Percentiles rank a stretch among this genome's conserved stretches.
Evolutionary conservation across 2,329 filamentous ascomycete species (phyloP).

Genomic region (Diplocarpon rosae): DNA sequence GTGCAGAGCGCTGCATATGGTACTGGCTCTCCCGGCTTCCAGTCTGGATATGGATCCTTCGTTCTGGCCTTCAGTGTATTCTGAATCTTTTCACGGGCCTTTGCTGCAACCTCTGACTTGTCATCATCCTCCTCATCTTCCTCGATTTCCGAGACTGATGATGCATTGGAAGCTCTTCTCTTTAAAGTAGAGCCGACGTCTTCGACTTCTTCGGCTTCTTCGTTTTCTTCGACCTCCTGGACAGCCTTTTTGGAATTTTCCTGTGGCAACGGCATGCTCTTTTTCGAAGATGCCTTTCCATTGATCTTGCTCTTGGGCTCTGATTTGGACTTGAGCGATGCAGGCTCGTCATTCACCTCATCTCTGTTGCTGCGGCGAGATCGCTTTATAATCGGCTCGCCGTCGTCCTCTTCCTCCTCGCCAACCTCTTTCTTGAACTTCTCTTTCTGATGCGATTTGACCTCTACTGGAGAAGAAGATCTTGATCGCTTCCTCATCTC

Average conservation of each 20-base stretch:
- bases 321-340: slow-evolving; percentile 15
- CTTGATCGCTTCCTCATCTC: slow-evolving; percentile 22
- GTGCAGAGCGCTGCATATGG: slow-evolving; percentile 91
- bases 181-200: slow-evolving; percentile 20
- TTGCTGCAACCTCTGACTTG: slow-evolving; percentile 60
- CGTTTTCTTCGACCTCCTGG: slow-evolving; percentile 22
- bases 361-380: slow-evolving; percentile 29
- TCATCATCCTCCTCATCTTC: slow-evolving; percentile 43
- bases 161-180: slow-evolving; percentile 25
- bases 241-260: slow-evolving; percentile 2
- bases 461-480: slow-evolving; percentile 16
- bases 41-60: slow-evolving; percentile 88
- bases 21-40: slow-evolving; percentile 78
- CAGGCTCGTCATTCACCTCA: slow-evolving; percentile 26
- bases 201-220: slow-evolving; percentile 35
- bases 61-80: slow-evolving; percentile 55
- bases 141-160: slow-evolving; percentile 38
- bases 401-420: slow-evolving; percentile 42
- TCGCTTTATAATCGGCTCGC: slow-evolving; percentile 50
- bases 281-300: slow-evolving; percentile 5
- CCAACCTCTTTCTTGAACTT: slow-evolving; percentile 22
- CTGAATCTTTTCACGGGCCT: slow-evolving; percentile 72
- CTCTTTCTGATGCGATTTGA: slow-evolving; percentile 21
- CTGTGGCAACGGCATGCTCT: slow-evolving; percentile 12
- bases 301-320: slow-evolving; percentile 9